These are phyloP conservation scores for Pyrenochaeta sp. DNA, from an alignment of 2,329 filamentous ascomycete species.

Conservation along the genomic window DNA sequence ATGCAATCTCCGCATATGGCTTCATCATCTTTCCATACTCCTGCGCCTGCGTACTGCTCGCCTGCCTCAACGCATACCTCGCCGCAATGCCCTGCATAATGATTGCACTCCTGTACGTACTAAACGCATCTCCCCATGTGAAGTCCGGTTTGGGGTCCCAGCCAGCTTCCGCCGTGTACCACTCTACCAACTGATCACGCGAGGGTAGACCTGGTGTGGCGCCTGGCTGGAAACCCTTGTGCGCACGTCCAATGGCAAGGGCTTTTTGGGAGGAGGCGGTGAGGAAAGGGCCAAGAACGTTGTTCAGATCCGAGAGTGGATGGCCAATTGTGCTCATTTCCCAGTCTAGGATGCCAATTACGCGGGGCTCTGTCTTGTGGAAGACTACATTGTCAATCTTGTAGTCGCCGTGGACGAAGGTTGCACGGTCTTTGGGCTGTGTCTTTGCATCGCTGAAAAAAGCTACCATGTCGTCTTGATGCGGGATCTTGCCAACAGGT, in stretches of 20 bases:
- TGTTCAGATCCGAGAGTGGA: constrained; percentile 88
- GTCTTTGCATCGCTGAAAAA: constrained; percentile 76
- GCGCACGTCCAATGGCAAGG: constrained; percentile 50
- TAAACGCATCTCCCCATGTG: constrained; percentile 71
- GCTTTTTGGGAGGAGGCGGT: constrained; percentile 51
- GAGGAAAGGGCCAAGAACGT: constrained; percentile 67
- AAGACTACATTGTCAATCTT: constrained; percentile 78
- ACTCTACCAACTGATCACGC: constrained; percentile 66
- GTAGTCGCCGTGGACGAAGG: constrained; percentile 93
- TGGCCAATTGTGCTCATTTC: constrained; percentile 99
- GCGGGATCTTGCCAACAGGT: constrained; percentile 81
- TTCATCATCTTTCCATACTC: constrained; percentile 74
- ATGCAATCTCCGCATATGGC: constrained; percentile 80
- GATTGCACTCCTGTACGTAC: constrained; percentile 65
- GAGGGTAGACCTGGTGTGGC: constrained; percentile 72
- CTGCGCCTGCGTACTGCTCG: constrained; percentile 83
- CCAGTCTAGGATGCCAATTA: constrained; percentile 91
- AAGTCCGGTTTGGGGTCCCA: constrained; percentile 73
- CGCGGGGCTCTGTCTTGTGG: constrained; percentile 84
- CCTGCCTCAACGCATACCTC: constrained; percentile 82
- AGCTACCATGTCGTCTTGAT: constrained; percentile 79
- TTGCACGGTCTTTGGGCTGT: constrained; percentile 80
- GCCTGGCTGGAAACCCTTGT: constrained; percentile 67
- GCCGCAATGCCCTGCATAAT: constrained; percentile 93
- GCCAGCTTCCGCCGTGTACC: constrained; percentile 74